Evolutionary conservation across 2,329 filamentous ascomycete genomes (phyloP).

Genomic region (Penicillium sp.): DNA sequence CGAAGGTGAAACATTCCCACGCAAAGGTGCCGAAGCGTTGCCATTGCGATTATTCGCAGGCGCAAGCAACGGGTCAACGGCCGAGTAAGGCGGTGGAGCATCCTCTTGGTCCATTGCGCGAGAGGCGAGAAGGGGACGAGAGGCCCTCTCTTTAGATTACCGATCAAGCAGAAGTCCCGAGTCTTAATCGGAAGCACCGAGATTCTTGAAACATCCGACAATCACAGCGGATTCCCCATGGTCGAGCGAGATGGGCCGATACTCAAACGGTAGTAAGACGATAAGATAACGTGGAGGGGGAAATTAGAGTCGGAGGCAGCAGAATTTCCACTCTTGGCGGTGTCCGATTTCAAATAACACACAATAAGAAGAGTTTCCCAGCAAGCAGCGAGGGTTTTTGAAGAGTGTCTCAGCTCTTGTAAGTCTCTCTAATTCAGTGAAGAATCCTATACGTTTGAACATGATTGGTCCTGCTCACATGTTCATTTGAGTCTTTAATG

Average conservation of each 20-base stretch:
- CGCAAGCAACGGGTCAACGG: conserved; percentile 45
- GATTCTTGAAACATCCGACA: conserved; percentile 14
- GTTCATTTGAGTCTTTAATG: too few species aligned
- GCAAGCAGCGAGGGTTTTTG: too few species aligned
- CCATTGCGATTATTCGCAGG: conserved; percentile 32
- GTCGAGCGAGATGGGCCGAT: neutral
- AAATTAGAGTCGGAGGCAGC: conserved; percentile 37
- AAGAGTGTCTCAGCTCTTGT: too few species aligned
- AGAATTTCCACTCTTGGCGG: conserved; percentile 32
- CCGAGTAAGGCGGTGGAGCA: conserved; percentile 51
- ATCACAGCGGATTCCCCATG: conserved; percentile 27
- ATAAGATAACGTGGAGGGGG: conserved; percentile 23
- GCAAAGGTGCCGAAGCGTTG: conserved; percentile 29
- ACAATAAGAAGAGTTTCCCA: neutral
- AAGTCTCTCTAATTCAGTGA: too few species aligned
- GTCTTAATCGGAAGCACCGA: conserved; percentile 1
- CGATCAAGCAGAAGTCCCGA: neutral
- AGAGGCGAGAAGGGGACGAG: neutral
- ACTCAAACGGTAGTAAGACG: conserved; percentile 11
- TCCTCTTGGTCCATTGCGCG: conserved; percentile 46
- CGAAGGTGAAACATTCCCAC: conserved; percentile 26
- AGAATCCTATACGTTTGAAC: too few species aligned
- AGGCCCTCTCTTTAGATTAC: conserved; percentile 6
- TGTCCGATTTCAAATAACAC: neutral
- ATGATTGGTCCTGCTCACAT: too few species aligned